phyloP scores from a whole-genome alignment of 352 stramenopile species.

The Elongisporangium undulatum region DNA sequence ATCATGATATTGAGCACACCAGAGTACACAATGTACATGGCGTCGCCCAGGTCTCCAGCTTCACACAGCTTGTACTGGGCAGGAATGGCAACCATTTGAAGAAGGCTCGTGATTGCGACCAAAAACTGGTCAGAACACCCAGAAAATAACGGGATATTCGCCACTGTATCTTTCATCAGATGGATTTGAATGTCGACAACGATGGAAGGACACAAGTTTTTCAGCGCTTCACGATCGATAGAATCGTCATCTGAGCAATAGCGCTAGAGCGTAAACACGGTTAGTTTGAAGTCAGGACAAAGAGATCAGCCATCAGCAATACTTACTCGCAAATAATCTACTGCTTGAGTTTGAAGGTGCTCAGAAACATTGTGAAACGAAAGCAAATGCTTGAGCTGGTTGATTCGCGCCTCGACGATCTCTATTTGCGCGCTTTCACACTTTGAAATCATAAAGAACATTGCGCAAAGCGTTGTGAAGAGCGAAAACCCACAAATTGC shows the following conservation, averaged over 20 bases:
- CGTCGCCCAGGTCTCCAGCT: constrained; percentile 31
- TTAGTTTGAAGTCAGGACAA: neutral
- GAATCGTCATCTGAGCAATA: constrained; percentile 42
- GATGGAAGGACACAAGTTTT: constrained; percentile 44
- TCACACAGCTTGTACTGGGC: constrained; percentile 33
- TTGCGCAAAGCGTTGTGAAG: constrained; percentile 58
- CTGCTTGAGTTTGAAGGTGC: constrained; percentile 23
- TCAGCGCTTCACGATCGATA: constrained; percentile 34
- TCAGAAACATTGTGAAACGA: constrained; percentile 41
- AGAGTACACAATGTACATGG: constrained; percentile 51
- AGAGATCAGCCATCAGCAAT: neutral
- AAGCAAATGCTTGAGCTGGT: constrained; percentile 55
- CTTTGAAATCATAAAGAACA: constrained; percentile 67
- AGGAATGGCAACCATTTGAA: constrained; percentile 39
- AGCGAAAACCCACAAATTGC: constrained; percentile 43
- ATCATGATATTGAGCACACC: constrained; percentile 36
- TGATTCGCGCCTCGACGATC: constrained; percentile 39
- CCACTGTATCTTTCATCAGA: constrained; percentile 31
- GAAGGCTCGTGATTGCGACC: constrained; percentile 29
- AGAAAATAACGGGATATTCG: constrained; percentile 31
- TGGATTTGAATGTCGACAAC: constrained; percentile 49
- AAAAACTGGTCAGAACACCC: constrained; percentile 39
- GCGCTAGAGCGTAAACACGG: constrained; percentile 8
- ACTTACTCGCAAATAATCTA: constrained; percentile 44
- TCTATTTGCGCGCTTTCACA: constrained; percentile 45